phyloP scores from a whole-genome alignment of 805 yeast species.

The Myxozyma neotropica region DNA sequence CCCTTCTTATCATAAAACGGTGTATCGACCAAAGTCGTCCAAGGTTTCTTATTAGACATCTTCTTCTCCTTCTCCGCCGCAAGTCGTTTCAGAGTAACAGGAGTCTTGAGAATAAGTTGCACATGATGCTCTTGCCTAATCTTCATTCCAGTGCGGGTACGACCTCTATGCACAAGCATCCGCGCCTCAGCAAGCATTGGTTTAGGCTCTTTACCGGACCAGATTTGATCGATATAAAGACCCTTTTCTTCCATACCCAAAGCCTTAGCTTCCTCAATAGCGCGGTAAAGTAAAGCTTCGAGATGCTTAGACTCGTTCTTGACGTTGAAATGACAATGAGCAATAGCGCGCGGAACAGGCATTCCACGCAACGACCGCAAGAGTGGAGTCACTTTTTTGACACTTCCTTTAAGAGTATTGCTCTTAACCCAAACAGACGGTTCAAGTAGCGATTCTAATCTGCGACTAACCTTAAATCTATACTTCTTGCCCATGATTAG shows the following conservation, averaged over 20 bases:
- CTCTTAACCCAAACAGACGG: constrained; percentile 85
- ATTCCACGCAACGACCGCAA: constrained; percentile 74
- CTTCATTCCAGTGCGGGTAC: constrained; percentile 85
- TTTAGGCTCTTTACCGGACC: constrained; percentile 79
- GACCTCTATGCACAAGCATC: constrained; percentile 79
- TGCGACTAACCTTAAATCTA: constrained; percentile 57
- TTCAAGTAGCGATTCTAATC: constrained; percentile 77
- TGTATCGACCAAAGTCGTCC: constrained; percentile 45
- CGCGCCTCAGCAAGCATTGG: constrained; percentile 59
- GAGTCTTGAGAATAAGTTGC: constrained; percentile 71
- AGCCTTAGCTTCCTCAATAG: constrained; percentile 66
- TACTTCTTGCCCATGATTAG: constrained; percentile 49
- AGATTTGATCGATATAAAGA: constrained; percentile 73
- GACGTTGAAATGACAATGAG: constrained; percentile 85
- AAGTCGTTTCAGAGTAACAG: constrained; percentile 62
- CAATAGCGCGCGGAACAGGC: constrained; percentile 76
- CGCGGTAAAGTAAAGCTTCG: constrained; percentile 71
- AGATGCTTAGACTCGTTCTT: constrained; percentile 80
- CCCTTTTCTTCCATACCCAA: constrained; percentile 62
- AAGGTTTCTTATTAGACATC: constrained; percentile 55
- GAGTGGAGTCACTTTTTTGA: constrained; percentile 82
- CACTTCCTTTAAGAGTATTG: constrained; percentile 79
- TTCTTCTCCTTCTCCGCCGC: constrained; percentile 60
- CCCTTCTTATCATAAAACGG: constrained; percentile 45
- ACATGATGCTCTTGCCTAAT: constrained; percentile 79